Percentiles rank a stretch among this genome's conserved stretches.
phyloP scores from a whole-genome alignment of 2,329 filamentous ascomycete genomes.

The Ceratocystis smalleyi region DNA sequence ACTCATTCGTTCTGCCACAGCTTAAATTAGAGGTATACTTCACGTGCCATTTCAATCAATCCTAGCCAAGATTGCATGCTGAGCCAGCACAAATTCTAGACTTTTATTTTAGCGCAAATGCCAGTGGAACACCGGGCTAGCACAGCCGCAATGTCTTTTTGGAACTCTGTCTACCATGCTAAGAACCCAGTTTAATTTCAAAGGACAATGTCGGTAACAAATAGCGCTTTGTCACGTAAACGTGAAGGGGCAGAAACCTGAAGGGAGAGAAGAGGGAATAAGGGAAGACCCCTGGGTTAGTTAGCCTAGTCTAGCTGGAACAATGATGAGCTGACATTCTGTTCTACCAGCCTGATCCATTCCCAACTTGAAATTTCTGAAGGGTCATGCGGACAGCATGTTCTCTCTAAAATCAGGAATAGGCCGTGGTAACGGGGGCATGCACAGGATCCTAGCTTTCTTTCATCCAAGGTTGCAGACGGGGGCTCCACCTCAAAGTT shows the following conservation, averaged over 20 bases:
- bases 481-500: background rate
- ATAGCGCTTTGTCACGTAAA: too few relatives aligned
- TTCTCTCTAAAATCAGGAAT: background rate
- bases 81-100: background rate
- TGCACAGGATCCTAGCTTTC: background rate
- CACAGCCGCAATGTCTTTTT: background rate
- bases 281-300: background rate
- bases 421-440: background rate
- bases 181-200: too few relatives aligned
- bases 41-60: too few relatives aligned
- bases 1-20: background rate
- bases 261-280: background rate
- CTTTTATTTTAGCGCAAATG: background rate
- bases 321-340: conserved; percentile 2
- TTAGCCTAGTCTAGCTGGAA: background rate
- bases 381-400: conserved; percentile 1
- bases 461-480: background rate
- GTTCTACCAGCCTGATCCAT: background rate
- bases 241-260: background rate
- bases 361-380: background rate
- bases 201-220: too few relatives aligned
- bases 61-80: background rate
- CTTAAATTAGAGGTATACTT: background rate
- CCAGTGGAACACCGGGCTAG: background rate
- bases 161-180: background rate